These are phyloP conservation scores for Vigna radiata DNA, from an alignment of 306 rosid species.

Conservation along the genomic window DNA sequence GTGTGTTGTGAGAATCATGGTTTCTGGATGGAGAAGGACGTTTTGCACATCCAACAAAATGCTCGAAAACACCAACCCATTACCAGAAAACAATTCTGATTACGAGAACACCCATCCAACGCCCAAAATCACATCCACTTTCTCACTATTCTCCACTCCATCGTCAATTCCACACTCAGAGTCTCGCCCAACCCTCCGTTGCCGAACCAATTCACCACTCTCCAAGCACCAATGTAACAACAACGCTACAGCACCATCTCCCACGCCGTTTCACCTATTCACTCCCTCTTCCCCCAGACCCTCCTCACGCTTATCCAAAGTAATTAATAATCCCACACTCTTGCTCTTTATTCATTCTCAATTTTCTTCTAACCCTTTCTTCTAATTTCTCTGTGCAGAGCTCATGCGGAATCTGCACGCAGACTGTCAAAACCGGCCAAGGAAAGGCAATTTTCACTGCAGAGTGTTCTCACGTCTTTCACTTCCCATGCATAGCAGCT, in stretches of 20 bases:
- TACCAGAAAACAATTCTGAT: slow-evolving; percentile 23
- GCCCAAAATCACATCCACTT: slow-evolving; percentile 58
- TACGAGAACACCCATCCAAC: slow-evolving; percentile 40
- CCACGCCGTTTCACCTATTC: slow-evolving; percentile 17
- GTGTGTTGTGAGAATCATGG: slow-evolving; percentile 51
- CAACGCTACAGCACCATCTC: slow-evolving; percentile 21
- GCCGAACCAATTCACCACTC: slow-evolving; percentile 66
- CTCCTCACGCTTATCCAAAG: slow-evolving; percentile 69
- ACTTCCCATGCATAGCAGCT: slow-evolving; percentile 82
- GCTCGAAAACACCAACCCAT: slow-evolving; percentile 21
- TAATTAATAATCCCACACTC: slow-evolving; percentile 26
- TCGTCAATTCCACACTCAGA: slow-evolving; percentile 65
- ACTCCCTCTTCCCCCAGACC: slow-evolving; percentile 59
- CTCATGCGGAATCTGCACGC: slow-evolving; percentile 82
- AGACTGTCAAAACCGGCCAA: slow-evolving; percentile 71
- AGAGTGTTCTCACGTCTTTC: slow-evolving; percentile 89
- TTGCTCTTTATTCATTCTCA: neutral
- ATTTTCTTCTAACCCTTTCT: neutral
- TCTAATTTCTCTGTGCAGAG: slow-evolving; percentile 51
- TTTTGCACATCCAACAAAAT: slow-evolving; percentile 64
- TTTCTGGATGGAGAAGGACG: slow-evolving; percentile 90
- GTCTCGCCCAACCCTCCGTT: slow-evolving; percentile 62
- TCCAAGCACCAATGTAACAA: slow-evolving; percentile 62
- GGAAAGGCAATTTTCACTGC: slow-evolving; percentile 96
- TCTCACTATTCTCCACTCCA: slow-evolving; percentile 74